phyloP scores from a whole-genome alignment of 2,329 filamentous ascomycete genomes.

The Trichothecium roseum region DNA sequence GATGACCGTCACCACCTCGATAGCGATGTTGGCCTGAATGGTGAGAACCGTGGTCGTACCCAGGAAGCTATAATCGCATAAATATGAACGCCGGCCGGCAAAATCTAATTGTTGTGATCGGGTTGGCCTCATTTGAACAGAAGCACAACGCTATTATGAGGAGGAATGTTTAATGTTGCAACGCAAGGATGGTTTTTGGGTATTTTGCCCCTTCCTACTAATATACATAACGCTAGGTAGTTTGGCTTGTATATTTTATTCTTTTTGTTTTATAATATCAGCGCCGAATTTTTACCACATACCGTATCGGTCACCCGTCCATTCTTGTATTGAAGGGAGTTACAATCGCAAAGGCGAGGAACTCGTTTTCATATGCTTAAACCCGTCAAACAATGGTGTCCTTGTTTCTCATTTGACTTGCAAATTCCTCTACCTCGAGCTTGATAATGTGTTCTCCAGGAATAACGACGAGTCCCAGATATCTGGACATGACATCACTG shows the following conservation, averaged over 20 bases:
- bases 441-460: constrained; percentile 77
- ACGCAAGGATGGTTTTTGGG: too few species aligned
- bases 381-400: not conserved
- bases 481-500: constrained; percentile 67
- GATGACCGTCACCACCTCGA: constrained; percentile 38
- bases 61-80: constrained; percentile 40
- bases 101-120: not conserved
- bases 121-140: too few species aligned
- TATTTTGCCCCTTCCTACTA: not conserved
- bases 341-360: too few species aligned
- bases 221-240: not conserved
- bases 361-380: too few species aligned
- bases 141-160: too few species aligned
- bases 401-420: constrained; percentile 34
- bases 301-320: not conserved
- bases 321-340: too few species aligned
- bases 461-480: constrained; percentile 81
- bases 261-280: not conserved
- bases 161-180: too few species aligned
- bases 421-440: constrained; percentile 77
- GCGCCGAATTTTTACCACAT: not conserved
- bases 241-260: too few species aligned
- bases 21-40: constrained; percentile 41
- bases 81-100: constrained; percentile 8
- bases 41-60: constrained; percentile 45